Evolutionary conservation across 1,284 basidiomycete genomes (phyloP).

Genomic region (Athelia psychrophila): DNA sequence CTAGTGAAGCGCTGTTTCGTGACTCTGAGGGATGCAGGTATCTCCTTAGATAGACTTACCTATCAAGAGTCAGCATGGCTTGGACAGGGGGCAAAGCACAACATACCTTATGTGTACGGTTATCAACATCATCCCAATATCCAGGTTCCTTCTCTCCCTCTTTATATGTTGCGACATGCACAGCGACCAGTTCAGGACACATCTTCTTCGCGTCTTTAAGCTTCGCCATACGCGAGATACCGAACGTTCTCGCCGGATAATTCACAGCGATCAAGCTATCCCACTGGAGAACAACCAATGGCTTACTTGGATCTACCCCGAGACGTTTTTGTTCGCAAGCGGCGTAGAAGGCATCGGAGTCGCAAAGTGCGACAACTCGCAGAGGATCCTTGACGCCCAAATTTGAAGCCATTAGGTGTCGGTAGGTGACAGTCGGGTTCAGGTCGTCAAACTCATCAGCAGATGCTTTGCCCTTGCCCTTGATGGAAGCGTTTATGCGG

Average conservation of each 20-base stretch:
- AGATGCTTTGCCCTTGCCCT: slow-evolving; percentile 51
- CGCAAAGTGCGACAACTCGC: slow-evolving; percentile 85
- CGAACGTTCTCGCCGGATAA: slow-evolving; percentile 90
- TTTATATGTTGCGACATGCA: slow-evolving; percentile 94
- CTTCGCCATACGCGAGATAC: slow-evolving; percentile 83
- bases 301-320: slow-evolving; percentile 67
- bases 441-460: slow-evolving; percentile 55
- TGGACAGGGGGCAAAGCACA: not conserved
- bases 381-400: slow-evolving; percentile 68
- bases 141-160: slow-evolving; percentile 87
- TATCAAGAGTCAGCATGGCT: not conserved
- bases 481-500: slow-evolving; percentile 24
- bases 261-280: slow-evolving; percentile 89
- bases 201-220: slow-evolving; percentile 79
- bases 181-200: slow-evolving; percentile 82
- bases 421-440: slow-evolving; percentile 66
- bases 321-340: slow-evolving; percentile 88
- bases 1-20: slow-evolving; percentile 35
- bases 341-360: slow-evolving; percentile 92
- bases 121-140: slow-evolving; percentile 87
- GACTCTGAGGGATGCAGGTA: not conserved
- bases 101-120: slow-evolving; percentile 86
- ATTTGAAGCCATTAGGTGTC: slow-evolving; percentile 62
- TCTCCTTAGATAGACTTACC: not conserved
- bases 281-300: slow-evolving; percentile 95